Evolutionary conservation across 2,329 filamentous ascomycete species (phyloP).

Genomic region (Phialophora expanda): DNA sequence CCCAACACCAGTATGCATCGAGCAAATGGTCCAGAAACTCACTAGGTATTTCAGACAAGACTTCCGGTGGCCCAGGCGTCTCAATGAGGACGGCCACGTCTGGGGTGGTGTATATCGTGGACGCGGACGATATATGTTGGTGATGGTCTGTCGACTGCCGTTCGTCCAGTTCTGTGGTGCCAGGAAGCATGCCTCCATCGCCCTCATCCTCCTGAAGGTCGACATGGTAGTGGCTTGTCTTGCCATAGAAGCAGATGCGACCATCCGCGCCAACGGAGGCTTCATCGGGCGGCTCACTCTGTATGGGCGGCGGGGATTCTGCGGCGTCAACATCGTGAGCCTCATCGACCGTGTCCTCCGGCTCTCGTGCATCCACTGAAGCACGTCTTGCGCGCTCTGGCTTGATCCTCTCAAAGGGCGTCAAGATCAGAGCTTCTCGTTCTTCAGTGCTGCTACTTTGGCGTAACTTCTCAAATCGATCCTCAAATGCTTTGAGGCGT

Average conservation of each 20-base stretch:
- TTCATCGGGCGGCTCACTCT: constrained; percentile 15
- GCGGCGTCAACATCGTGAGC: neutral
- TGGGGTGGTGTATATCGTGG: constrained; percentile 12
- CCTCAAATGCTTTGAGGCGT: constrained; percentile 14
- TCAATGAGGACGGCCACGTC: neutral
- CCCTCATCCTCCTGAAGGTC: constrained; percentile 11
- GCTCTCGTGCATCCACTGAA: neutral
- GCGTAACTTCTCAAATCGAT: constrained; percentile 14
- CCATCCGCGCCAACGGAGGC: constrained; percentile 15
- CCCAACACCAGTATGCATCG: constrained; percentile 20
- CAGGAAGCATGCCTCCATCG: neutral
- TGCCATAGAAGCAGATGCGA: constrained; percentile 18
- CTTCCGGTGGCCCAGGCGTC: neutral
- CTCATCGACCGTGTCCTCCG: constrained; percentile 1
- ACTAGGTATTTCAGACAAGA: constrained; percentile 12
- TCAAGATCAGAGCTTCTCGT: constrained; percentile 7
- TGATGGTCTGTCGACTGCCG: neutral
- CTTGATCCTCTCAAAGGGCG: constrained; percentile 8
- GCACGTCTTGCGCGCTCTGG: constrained; percentile 4
- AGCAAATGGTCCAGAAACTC: constrained; percentile 13
- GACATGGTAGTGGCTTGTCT: constrained; percentile 22
- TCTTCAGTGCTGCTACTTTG: constrained; percentile 10
- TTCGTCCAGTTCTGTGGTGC: neutral
- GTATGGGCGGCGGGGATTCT: neutral
- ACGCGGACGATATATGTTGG: neutral